Evolutionary conservation across 306 rosid species (phyloP).

Genomic region (Rosa chinensis): DNA sequence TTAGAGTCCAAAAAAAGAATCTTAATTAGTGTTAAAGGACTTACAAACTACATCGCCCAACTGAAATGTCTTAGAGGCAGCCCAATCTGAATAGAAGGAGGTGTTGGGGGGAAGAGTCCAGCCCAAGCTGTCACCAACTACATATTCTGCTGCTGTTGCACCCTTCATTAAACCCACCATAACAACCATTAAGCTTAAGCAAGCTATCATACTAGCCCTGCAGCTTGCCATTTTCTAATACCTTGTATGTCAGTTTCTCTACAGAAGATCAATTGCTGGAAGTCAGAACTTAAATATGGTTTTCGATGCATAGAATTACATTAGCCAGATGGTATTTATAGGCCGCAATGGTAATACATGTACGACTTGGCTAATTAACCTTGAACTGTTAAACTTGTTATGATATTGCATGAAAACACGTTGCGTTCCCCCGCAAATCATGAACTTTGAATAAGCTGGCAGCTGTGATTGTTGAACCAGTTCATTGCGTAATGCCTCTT

Average conservation of each 20-base stretch:
- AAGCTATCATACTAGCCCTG: background rate
- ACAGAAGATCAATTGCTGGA: background rate
- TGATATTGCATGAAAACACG: too few relatives aligned
- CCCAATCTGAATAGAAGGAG: constrained; percentile 28
- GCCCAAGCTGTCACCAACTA: constrained; percentile 27
- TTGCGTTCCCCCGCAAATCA: background rate
- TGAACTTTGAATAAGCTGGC: background rate
- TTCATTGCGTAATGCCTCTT: background rate
- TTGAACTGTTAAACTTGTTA: too few relatives aligned
- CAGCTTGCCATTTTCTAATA: background rate
- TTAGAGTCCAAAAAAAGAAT: too few relatives aligned
- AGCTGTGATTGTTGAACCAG: background rate
- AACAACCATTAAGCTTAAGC: constrained; percentile 8
- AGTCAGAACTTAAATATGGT: background rate
- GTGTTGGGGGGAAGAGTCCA: constrained; percentile 28
- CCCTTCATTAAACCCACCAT: constrained; percentile 6
- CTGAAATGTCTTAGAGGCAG: constrained; percentile 19
- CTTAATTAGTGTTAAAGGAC: background rate
- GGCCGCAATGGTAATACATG: background rate
- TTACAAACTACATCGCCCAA: constrained; percentile 20
- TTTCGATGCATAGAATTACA: background rate
- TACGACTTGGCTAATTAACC: background rate
- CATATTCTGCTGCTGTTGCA: constrained; percentile 13
- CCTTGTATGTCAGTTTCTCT: background rate
- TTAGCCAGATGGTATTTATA: background rate